A percentile compares a stretch with the other conserved stretches of the same genome.
These are phyloP conservation scores for Pythium sukuiense DNA, from an alignment of 352 stramenopile species.

Conservation along the genomic window DNA sequence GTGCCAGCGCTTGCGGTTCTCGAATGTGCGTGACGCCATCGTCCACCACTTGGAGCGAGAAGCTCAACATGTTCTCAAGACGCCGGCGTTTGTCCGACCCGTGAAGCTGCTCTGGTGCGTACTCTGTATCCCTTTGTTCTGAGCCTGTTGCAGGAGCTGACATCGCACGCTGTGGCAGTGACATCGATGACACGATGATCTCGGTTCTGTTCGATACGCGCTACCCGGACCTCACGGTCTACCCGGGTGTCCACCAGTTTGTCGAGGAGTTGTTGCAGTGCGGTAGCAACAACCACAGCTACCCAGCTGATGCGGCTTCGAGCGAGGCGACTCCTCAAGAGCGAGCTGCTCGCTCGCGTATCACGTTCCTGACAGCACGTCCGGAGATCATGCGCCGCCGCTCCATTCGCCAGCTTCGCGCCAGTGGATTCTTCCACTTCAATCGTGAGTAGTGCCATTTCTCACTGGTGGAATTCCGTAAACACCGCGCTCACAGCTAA, in stretches of 20 bases:
- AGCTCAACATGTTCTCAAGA: constrained; percentile 31
- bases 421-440: constrained; percentile 74
- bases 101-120: constrained; percentile 72
- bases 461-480: too few species aligned
- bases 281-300: constrained; percentile 19
- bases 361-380: constrained; percentile 76
- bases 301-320: not conserved
- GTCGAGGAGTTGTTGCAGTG: constrained; percentile 64
- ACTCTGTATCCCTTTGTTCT: not conserved
- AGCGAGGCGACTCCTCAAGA: not conserved
- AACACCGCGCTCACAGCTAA: too few species aligned
- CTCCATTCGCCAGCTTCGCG: constrained; percentile 59
- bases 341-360: constrained; percentile 34
- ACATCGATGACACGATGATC: constrained; percentile 84
- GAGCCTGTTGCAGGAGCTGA: not conserved
- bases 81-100: constrained; percentile 40
- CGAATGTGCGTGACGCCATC: constrained; percentile 48
- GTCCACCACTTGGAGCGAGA: constrained; percentile 67
- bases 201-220: constrained; percentile 76
- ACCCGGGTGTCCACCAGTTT: constrained; percentile 82
- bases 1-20: constrained; percentile 55
- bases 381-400: constrained; percentile 68
- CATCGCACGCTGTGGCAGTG: constrained; percentile 31
- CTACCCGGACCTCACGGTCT: constrained; percentile 81
- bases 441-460: too few species aligned